These are phyloP conservation scores for Penicillium sp. DNA, from an alignment of 2,329 filamentous ascomycete species.

Conservation along the genomic window DNA sequence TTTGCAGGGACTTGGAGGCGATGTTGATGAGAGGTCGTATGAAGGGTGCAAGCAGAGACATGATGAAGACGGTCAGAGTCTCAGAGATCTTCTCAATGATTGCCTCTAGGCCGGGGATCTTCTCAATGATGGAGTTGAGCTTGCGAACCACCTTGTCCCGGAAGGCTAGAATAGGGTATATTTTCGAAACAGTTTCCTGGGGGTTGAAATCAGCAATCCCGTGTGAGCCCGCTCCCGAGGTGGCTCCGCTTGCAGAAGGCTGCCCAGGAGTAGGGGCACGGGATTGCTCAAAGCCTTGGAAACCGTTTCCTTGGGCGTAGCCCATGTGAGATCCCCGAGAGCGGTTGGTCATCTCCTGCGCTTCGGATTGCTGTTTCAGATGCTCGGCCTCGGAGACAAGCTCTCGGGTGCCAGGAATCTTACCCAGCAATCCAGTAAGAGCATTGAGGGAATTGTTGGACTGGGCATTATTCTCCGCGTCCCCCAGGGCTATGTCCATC, in stretches of 20 bases:
- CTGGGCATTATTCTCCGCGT: slow-evolving; percentile 57
- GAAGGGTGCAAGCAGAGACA: slow-evolving; percentile 87
- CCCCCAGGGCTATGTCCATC: slow-evolving; percentile 70
- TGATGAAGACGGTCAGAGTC: slow-evolving; percentile 84
- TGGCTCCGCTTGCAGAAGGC: slow-evolving; percentile 37
- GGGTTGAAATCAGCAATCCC: slow-evolving; percentile 80
- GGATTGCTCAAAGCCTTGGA: slow-evolving; percentile 4
- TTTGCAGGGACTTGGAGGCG: slow-evolving; percentile 79
- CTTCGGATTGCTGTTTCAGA: slow-evolving; percentile 60
- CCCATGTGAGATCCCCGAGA: slow-evolving; percentile 33
- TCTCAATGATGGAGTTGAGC: slow-evolving; percentile 78
- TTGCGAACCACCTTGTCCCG: slow-evolving; percentile 88
- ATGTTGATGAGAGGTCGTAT: slow-evolving; percentile 86
- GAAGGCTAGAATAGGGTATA: slow-evolving; percentile 93
- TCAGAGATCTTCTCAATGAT: slow-evolving; percentile 94
- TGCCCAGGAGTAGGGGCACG: slow-evolving; percentile 39
- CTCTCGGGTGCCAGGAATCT: slow-evolving; percentile 70
- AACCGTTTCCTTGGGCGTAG: slow-evolving; percentile 25
- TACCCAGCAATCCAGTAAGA: slow-evolving; percentile 69
- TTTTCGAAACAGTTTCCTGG: slow-evolving; percentile 70
- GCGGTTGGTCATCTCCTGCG: slow-evolving; percentile 58
- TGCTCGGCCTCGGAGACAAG: slow-evolving; percentile 65
- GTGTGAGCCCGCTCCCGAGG: slow-evolving; percentile 56
- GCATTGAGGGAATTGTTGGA: slow-evolving; percentile 49
- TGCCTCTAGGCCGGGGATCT: slow-evolving; percentile 83